These are phyloP conservation scores for Brassica incana DNA, from an alignment of 345 rosid species.

Conservation along the genomic window DNA sequence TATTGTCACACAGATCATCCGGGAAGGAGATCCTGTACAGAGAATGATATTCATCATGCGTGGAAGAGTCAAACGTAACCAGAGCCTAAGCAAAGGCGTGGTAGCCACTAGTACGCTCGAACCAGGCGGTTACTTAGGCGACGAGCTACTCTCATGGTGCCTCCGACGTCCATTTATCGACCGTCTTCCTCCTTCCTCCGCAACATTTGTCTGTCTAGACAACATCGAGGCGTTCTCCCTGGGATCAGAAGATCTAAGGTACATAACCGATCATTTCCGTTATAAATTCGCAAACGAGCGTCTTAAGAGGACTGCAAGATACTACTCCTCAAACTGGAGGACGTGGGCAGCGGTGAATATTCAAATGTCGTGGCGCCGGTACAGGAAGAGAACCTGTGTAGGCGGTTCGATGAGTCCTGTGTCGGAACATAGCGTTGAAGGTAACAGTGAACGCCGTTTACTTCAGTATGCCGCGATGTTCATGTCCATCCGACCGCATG, in stretches of 20 bases:
- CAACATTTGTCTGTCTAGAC: conserved; percentile 67
- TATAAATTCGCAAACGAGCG: conserved; percentile 73
- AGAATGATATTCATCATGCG: conserved; percentile 71
- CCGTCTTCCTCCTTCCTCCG: conserved; percentile 86
- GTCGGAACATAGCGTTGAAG: conserved; percentile 41
- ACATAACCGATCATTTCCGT: conserved; percentile 86
- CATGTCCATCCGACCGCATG: conserved; percentile 83
- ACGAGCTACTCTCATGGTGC: conserved; percentile 92
- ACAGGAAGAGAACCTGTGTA: conserved; percentile 56
- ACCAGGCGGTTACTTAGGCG: conserved; percentile 83
- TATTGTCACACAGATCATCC: conserved; percentile 59
- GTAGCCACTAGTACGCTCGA: conserved; percentile 66
- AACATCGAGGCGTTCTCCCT: conserved; percentile 71
- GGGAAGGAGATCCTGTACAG: conserved; percentile 93
- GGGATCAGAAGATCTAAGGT: conserved; percentile 57
- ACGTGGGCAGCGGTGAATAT: conserved; percentile 92
- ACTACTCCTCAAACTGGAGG: conserved; percentile 89
- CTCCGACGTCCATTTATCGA: conserved; percentile 83
- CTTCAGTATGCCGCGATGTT: conserved; percentile 77
- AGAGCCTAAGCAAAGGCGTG: conserved; percentile 73
- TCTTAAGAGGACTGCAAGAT: conserved; percentile 78
- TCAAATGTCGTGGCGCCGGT: conserved; percentile 74
- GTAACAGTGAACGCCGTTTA: conserved; percentile 52
- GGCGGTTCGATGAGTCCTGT: conserved; percentile 49
- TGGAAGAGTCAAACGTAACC: conserved; percentile 61